Percentiles rank a stretch among this genome's conserved stretches.
These are phyloP conservation scores for Pyrus communis DNA, from an alignment of 306 rosid genomes.

Conservation along the genomic window DNA sequence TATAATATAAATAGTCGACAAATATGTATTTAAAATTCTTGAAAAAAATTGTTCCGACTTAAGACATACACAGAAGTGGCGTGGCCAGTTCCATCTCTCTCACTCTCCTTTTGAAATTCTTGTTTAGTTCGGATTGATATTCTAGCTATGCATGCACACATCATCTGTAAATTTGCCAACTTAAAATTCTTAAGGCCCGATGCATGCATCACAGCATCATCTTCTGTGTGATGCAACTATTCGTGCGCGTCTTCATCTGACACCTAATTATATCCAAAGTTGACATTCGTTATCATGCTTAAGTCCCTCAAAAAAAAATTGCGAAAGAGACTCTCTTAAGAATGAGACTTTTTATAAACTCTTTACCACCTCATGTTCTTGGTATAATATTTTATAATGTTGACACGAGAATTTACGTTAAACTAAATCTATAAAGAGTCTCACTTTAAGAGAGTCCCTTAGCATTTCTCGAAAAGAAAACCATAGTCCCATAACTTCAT, in stretches of 20 bases:
- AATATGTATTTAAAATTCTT: not conserved
- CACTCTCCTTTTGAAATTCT: not conserved
- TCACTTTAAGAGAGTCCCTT: no score
- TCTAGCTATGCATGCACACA: not conserved
- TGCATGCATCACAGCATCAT: conserved; percentile 1
- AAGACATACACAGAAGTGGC: not conserved
- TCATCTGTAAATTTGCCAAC: not conserved
- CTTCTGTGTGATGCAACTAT: conserved; percentile 26
- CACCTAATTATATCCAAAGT: conserved; percentile 31
- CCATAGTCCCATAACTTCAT: not conserved
- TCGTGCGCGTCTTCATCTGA: conserved; percentile 17
- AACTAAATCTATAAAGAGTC: no score
- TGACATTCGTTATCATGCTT: conserved; percentile 40
- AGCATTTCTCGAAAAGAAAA: no score
- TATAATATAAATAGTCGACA: no score
- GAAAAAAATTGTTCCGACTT: not conserved
- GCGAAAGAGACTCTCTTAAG: no score
- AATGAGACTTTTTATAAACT: no score
- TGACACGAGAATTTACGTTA: no score
- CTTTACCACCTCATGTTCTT: no score
- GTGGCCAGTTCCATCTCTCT: not conserved
- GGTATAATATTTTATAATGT: not conserved
- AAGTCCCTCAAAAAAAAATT: not conserved
- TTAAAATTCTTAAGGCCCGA: not conserved
- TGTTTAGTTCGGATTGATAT: not conserved